Evolutionary conservation across 768 basidiomycete genomes (phyloP), one percentile per base, ranked within the genome.

Genomic region (Russula sp.): DNA sequence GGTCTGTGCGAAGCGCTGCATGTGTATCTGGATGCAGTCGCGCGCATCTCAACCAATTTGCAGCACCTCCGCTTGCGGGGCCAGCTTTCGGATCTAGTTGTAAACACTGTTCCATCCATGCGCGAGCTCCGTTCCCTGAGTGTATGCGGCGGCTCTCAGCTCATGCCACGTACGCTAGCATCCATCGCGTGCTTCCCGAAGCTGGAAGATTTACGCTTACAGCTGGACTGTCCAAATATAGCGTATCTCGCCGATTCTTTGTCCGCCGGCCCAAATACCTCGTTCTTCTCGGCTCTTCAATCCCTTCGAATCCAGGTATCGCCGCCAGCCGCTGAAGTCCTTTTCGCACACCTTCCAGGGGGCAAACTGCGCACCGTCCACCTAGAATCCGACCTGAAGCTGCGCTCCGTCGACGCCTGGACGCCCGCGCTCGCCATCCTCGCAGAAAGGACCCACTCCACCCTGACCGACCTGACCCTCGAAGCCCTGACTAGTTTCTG

Each of bases 381-480:
- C 56, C 54, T 68, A 7, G 67, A 68, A 39, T 67, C 65, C n/a
- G 67, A 68, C 56, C 45, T 63, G 31, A 68, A 66, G 54, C 59
- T 58, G 35, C 67, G 67, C 53, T 63, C 66, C 27, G 53, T 67
- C 27, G 67, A 68, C 49, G 44, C 54, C 16, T 68, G 67, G 67
- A 64, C 62, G 13, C 65, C 65, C 47, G 65, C 51, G 10, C 62
- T 68, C 47, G 55, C 45, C 13, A 49, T 63, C 54, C 67, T 68
- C 51, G 67, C 65, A 13, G 61, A 60, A 45, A 55, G 49, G 16
- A 34, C 61, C n/a, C 57, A 62, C 18, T 10, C 62, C 20, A 55
- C 55, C 40, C 53, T 68, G 39, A 34, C 49, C 31, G 65, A 66
- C 27, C 48, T 68, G 7, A 54, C 65, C n/a, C 35, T 68, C 48